Percentiles rank a stretch among this genome's conserved stretches.
phyloP scores from a whole-genome alignment of 495 filamentous ascomycete species.

The Aspergillus affinis region DNA sequence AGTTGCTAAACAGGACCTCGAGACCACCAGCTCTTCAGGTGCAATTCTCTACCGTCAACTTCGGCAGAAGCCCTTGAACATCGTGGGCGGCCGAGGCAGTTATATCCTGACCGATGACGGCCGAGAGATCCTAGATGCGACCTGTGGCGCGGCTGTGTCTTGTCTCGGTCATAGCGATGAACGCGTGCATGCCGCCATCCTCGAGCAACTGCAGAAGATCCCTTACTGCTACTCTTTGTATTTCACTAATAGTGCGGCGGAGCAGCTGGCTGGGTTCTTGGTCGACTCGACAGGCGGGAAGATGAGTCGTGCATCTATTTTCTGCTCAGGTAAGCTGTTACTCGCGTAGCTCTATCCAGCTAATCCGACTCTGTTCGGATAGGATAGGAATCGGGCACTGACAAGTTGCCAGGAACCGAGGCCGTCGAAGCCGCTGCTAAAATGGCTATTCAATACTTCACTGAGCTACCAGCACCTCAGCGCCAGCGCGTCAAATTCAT shows the following conservation, averaged over 20 bases:
- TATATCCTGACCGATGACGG: neutral
- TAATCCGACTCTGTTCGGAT: neutral
- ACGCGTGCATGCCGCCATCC: neutral
- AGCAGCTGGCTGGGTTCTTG: neutral
- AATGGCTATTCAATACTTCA: constrained; percentile 56
- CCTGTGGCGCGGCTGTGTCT: neutral
- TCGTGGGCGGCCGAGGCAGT: neutral
- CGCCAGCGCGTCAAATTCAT: constrained; percentile 54
- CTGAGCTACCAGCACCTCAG: constrained; percentile 45
- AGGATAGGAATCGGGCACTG: neutral
- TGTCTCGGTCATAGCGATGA: neutral
- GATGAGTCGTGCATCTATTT: neutral
- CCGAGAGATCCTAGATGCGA: neutral
- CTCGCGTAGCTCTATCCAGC: neutral
- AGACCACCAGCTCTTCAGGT: neutral
- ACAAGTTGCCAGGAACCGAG: constrained; percentile 47
- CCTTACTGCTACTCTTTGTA: neutral
- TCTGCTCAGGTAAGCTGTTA: neutral
- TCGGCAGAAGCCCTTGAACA: neutral
- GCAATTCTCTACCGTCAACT: neutral
- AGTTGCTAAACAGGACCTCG: neutral
- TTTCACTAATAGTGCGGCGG: neutral
- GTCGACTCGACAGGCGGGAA: neutral
- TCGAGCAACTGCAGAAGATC: neutral
- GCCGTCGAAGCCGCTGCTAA: constrained; percentile 65